Percentiles rank a stretch among this genome's conserved stretches.
Conservation (phyloP, 169 alveolate species). For the Cryptosporidium viatorum region DNA sequence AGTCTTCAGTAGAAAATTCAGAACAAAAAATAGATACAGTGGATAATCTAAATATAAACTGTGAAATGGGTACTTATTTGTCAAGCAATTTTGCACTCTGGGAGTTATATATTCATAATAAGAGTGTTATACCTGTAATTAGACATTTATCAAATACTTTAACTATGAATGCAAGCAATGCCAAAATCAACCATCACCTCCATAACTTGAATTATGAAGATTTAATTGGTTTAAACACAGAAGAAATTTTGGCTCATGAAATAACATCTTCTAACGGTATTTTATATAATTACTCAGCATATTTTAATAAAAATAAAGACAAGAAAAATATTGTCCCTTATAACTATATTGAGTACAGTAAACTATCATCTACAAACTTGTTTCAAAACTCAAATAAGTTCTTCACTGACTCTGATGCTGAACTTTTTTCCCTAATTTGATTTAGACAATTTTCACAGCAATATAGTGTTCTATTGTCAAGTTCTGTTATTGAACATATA, state of each 20-base stretch:
- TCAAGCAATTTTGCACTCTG: slow-evolving; percentile 63
- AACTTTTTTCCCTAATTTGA: slow-evolving; percentile 31
- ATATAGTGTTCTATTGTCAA: slow-evolving; percentile 43
- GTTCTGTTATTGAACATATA: slow-evolving; percentile 33
- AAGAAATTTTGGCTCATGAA: slow-evolving; percentile 47
- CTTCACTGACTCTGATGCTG: slow-evolving; percentile 38
- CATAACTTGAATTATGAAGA: slow-evolving; percentile 54
- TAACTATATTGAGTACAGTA: slow-evolving; percentile 14
- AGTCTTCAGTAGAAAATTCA: background rate
- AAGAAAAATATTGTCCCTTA: slow-evolving; percentile 20
- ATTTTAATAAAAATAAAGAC: slow-evolving; percentile 19
- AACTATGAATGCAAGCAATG: slow-evolving; percentile 58
- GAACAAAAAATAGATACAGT: background rate
- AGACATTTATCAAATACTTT: slow-evolving; percentile 43
- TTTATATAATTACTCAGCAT: background rate
- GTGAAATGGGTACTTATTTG: slow-evolving; percentile 18
- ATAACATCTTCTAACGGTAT: slow-evolving; percentile 12
- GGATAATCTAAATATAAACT: background rate
- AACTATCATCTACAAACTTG: background rate
- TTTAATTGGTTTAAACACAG: slow-evolving; percentile 31
- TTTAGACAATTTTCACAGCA: slow-evolving; percentile 37
- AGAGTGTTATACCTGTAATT: slow-evolving; percentile 43
- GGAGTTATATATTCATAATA: slow-evolving; percentile 46
- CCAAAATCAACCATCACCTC: slow-evolving; percentile 24
- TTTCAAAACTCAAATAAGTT: slow-evolving; percentile 25